Base-by-base conservation (phyloP, 139 green algal species). In the Protoeuglena noctilucae region DNA sequence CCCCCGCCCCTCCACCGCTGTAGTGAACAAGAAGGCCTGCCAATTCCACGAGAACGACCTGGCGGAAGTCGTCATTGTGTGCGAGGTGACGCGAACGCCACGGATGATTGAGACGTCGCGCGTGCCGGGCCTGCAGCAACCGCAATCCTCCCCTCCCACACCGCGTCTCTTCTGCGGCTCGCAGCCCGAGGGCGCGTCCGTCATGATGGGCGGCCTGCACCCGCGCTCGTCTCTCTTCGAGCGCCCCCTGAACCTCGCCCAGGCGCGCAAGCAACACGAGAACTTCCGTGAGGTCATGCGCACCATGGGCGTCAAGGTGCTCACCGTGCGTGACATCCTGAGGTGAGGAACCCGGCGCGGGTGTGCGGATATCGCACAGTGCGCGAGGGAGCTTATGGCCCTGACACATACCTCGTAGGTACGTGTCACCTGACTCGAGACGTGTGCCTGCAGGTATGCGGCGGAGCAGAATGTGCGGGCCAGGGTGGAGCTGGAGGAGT, bases 171-270 rank as follows among this genome's bases (percentile, higher is more conserved):
- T n/a, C n/a, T n/a, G n/a, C n/a, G 86, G 94, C 17, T 94, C 82
- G 57, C 85, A 94, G 64, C 87, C 87, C 1, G 81, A 93, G 69
- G 78, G 83, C 17, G 72, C 75, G n/a, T 82, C 72, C 0, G 70
- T 93, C 23, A 88, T 91, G 73, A 93, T 96, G 86, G 87, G 87
- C 18, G 86, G 81, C 22, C 70, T 96, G 40, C 87, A 96, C 72
- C 87, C 87, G 7, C 63, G 75, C 47, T 58, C 83, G 22, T 89
- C 83, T 0, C 68, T 96, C 49, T 96, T 86, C 61, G 87, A 96
- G 65, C 76, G 81, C 18, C 85, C 86, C 14, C 76, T 96, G 54
- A 94, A 96, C 73, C 75, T 96, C 47, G 81, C 93, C n/a, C 70
- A 67, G 19, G 80, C 82, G 45, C 79, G 79, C 48, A 30, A 63